Evolutionary conservation across 2,329 filamentous ascomycete species (phyloP).

Genomic region (Fusarium robinianum): DNA sequence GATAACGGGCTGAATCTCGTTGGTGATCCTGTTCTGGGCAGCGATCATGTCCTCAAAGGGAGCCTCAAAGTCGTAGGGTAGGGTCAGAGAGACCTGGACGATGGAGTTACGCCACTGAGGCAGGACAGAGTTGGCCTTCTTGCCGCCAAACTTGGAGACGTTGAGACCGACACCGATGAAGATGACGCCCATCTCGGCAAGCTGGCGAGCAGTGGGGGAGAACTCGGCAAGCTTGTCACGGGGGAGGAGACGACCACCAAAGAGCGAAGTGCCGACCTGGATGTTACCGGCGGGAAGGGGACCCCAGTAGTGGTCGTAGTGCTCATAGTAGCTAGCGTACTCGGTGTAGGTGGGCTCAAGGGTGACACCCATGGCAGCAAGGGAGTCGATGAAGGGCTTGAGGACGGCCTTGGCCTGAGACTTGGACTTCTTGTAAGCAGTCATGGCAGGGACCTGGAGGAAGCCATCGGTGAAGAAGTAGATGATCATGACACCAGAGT

Average conservation of each 20-base stretch:
- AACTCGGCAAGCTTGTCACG: conserved; percentile 38
- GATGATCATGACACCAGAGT: conserved; percentile 52
- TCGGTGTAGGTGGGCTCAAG: conserved; percentile 23
- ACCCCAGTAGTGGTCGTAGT: conserved; percentile 49
- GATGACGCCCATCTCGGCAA: conserved; percentile 31
- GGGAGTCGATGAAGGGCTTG: conserved; percentile 28
- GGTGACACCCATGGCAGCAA: conserved; percentile 20
- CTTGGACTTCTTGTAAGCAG: conserved; percentile 51
- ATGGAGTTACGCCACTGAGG: conserved; percentile 48
- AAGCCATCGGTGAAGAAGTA: conserved; percentile 51
- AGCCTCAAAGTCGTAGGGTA: conserved; percentile 36
- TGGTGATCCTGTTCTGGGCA: conserved; percentile 39
- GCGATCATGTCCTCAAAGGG: conserved; percentile 38
- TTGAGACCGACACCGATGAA: conserved; percentile 38
- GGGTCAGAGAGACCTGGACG: conserved; percentile 37
- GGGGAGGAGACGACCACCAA: conserved; percentile 50
- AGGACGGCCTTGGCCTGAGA: conserved; percentile 50
- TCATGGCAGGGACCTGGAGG: conserved; percentile 48
- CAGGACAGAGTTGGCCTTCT: conserved; percentile 43
- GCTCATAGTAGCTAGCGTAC: conserved; percentile 43
- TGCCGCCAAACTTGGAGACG: conserved; percentile 34
- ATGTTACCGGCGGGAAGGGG: conserved; percentile 47
- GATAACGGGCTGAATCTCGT: conserved; percentile 34
- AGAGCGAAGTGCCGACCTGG: conserved; percentile 36
- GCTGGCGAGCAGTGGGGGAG: conserved; percentile 7